Evolutionary conservation across 2,329 filamentous ascomycete genomes (phyloP).

Genomic region (Paraconiothyrium brasiliense): DNA sequence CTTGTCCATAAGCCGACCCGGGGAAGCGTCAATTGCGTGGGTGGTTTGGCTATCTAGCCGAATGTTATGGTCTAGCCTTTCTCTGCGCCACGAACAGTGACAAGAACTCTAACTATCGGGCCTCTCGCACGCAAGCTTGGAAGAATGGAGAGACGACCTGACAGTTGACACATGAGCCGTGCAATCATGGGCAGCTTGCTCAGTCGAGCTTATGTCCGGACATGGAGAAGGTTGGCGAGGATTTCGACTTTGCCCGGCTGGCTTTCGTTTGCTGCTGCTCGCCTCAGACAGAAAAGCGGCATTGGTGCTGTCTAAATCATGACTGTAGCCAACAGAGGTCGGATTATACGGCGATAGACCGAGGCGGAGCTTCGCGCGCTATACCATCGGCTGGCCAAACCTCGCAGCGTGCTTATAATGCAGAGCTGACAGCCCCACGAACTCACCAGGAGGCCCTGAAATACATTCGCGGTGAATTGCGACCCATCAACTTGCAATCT

Average conservation of each 20-base stretch:
- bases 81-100: background rate
- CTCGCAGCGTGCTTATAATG: background rate
- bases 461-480: too few species aligned
- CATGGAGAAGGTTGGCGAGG: too few species aligned
- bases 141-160: too few species aligned
- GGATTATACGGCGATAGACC: background rate
- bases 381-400: background rate
- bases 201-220: too few species aligned
- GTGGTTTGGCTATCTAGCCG: background rate
- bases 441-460: background rate
- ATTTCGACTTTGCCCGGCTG: background rate
- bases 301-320: too few species aligned
- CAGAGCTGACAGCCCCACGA: background rate
- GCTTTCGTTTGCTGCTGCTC: background rate
- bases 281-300: background rate
- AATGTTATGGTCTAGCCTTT: background rate
- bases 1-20: background rate
- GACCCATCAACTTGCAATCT: too few species aligned
- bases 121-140: too few species aligned
- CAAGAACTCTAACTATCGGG: background rate
- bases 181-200: background rate
- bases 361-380: background rate
- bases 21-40: background rate
- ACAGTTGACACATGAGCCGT: background rate
- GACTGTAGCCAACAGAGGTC: too few species aligned